Evolutionary conservation across 1,139 yeast genomes (phyloP), one percentile per base, ranked within the genome.

Genomic region (Debaryomycetaceae sp.): DNA sequence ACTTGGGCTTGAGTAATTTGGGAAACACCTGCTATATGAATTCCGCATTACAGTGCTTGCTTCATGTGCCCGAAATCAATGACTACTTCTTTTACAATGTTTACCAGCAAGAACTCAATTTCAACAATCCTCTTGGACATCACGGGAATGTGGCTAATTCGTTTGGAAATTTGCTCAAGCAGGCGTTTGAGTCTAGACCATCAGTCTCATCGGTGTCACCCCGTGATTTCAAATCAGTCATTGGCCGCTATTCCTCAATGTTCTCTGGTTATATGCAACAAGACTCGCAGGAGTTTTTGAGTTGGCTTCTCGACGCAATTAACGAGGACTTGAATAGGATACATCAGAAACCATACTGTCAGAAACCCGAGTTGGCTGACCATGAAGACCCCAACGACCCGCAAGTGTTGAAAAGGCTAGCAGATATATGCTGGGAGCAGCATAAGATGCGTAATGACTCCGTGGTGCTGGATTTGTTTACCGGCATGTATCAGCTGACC

Each of bases 11-110:
- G 29, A 64, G 68, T 26, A 90, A 90, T 47, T 58, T 90, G 38
- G 98, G 98, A 5, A 90, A 90, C 47, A 81, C 95, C 0, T 90
- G 98, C 50, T 90, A 86, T 50, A 90, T 90, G 97, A 90, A 90
- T 53, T 83, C 95, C 12, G 96, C 97, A 0, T 58, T 90, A 31
- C 98, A 90, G 49, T 90, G 97, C 47, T 57, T 90, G 29, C 68
- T 76, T 1, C 98, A 90, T 47, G 68, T 87, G 10, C 95, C 95
- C 1, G 96, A 86, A 49, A 55, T 90, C 25, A 73, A 78, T 13
- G 66, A 74, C 27, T 90, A 85, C 49, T 90, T 90, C 45, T 51
- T 69, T 27, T 73, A 70, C 44, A 68, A 72, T 30, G 61, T 71
- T n/a, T 81, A 63, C 47, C 62, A 66, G 38, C 53, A 56, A 5